Percentiles rank a stretch among this genome's conserved stretches.
These are phyloP conservation scores for Lablab purpureus DNA, from an alignment of 306 rosid genomes.

Conservation along the genomic window DNA sequence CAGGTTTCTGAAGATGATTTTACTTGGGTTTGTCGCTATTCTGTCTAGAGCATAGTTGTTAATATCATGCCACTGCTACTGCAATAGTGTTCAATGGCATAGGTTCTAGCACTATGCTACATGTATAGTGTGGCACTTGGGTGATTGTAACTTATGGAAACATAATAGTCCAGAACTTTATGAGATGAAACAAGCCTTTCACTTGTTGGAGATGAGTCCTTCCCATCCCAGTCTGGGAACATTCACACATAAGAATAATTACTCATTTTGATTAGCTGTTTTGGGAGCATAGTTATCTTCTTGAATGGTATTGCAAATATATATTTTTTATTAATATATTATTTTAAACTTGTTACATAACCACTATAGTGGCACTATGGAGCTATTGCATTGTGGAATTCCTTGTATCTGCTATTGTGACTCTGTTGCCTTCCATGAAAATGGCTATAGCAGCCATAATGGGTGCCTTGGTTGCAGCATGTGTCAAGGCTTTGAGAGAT, in stretches of 20 bases:
- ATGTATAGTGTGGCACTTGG: background rate
- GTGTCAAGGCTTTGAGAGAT: no score
- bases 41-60: constrained; percentile 9
- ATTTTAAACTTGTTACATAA: background rate
- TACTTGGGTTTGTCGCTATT: constrained; percentile 11
- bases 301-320: background rate
- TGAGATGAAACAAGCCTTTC: background rate
- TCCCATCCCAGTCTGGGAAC: background rate
- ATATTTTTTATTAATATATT: background rate
- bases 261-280: background rate
- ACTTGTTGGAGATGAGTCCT: constrained; percentile 7
- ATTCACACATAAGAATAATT: background rate
- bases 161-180: background rate
- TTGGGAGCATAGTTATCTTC: background rate
- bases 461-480: no score
- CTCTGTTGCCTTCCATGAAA: no score
- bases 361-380: no score
- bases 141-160: background rate
- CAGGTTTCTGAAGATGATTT: constrained; percentile 12
- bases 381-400: no score
- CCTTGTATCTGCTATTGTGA: no score
- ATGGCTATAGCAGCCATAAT: no score
- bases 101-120: background rate
- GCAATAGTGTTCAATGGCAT: background rate
- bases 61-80: constrained; percentile 2